phyloP scores from a whole-genome alignment of 495 filamentous ascomycete genomes.

The Articulospora tetracladia region DNA sequence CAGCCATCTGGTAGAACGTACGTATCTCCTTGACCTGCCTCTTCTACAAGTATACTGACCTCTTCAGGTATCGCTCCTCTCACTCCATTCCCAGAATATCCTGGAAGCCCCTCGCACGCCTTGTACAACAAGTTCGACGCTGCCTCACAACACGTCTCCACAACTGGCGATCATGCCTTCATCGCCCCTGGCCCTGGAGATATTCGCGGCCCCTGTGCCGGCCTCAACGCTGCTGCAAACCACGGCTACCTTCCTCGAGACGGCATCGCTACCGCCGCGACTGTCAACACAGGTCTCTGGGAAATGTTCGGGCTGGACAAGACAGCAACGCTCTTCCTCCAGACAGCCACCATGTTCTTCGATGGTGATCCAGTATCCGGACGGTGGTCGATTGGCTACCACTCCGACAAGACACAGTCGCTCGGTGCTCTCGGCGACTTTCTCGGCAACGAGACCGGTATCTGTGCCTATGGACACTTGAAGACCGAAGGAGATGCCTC shows the following conservation, averaged over 20 bases:
- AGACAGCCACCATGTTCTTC: conserved; percentile 1
- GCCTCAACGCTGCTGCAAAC: conserved; percentile 33
- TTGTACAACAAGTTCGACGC: conserved; percentile 1
- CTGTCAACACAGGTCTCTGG: neutral
- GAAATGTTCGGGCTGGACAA: conserved; percentile 1
- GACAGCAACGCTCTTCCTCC: neutral
- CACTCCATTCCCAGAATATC: neutral
- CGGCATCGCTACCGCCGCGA: conserved; percentile 30
- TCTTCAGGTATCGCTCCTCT: neutral
- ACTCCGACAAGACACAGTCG: neutral
- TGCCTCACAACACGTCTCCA: conserved; percentile 27
- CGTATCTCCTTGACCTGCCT: neutral
- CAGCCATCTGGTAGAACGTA: neutral
- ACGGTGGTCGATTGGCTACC: conserved; percentile 38
- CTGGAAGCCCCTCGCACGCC: neutral
- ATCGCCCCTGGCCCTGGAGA: conserved; percentile 18
- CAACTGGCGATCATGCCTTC: conserved; percentile 28
- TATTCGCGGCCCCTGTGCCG: conserved; percentile 19
- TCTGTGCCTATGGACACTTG: conserved; percentile 28
- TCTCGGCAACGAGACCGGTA: conserved; percentile 1
- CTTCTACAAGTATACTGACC: neutral
- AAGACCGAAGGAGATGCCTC: conserved; percentile 39
- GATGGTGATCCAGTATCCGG: conserved; percentile 34
- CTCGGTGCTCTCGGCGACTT: neutral
- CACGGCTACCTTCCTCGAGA: conserved; percentile 37